Conservation (phyloP, 176 grass and related monocot species). For the Urochloa ruziziensis region DNA sequence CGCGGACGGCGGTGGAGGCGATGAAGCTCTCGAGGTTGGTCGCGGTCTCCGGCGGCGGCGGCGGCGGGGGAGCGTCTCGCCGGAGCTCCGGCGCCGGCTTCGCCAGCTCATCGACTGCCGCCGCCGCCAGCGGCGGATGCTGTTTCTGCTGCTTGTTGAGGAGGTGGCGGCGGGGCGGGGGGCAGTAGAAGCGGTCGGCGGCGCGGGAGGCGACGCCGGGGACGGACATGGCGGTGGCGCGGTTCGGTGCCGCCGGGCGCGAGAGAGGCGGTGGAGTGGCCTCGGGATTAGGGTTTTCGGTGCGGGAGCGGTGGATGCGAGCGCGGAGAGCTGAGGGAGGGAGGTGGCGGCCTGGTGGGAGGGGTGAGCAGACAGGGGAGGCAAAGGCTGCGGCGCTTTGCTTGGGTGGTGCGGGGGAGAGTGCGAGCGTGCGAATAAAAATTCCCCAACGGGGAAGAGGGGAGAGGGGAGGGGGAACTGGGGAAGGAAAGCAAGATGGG, state of each 20-base stretch:
- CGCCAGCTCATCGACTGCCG: neutral
- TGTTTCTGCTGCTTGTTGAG: conserved; percentile 24
- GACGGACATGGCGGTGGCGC: conserved; percentile 19
- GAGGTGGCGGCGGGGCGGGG: conserved; percentile 51
- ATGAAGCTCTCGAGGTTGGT: conserved; percentile 73
- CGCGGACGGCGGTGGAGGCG: conserved; percentile 52
- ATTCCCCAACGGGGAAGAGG: neutral
- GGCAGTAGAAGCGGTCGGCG: conserved; percentile 65
- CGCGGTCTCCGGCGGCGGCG: neutral
- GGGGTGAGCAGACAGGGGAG: neutral
- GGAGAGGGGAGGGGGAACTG: neutral
- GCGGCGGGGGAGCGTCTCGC: neutral
- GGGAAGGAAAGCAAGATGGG: no score
- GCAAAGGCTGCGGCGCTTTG: neutral
- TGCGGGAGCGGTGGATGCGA: neutral
- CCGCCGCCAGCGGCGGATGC: neutral
- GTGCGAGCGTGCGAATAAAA: neutral
- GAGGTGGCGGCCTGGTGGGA: neutral
- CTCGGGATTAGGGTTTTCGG: neutral
- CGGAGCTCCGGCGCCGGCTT: conserved; percentile 33
- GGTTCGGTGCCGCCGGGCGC: neutral
- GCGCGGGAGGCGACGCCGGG: conserved; percentile 40
- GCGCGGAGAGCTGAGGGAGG: neutral
- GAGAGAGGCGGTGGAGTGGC: neutral
- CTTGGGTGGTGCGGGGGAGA: neutral